Percentiles rank a stretch among this genome's conserved stretches.
Conservation (phyloP, 1,139 yeast species). For the Taiozyma sp. region DNA sequence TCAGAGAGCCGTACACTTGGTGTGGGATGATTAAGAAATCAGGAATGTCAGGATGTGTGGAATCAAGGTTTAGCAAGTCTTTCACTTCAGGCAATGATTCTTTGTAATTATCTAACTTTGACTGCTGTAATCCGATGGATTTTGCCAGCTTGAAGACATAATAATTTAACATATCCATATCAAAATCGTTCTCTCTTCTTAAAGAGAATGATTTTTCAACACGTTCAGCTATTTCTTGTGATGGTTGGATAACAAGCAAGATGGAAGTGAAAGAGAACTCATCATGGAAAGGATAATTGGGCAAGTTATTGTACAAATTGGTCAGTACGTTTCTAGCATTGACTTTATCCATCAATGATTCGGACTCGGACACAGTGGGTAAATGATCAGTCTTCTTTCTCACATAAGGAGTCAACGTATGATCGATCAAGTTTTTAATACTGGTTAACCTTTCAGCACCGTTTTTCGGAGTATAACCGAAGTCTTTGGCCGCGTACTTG, state of each 20-base stretch:
- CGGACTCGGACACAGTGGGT: background rate
- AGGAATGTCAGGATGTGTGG: conserved; percentile 5
- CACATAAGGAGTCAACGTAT: background rate
- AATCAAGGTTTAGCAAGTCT: background rate
- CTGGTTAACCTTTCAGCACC: background rate
- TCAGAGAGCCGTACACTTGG: conserved; percentile 35
- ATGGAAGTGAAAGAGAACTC: conserved; percentile 7
- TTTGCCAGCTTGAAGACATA: conserved; percentile 6
- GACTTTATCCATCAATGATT: background rate
- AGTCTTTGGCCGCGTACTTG: background rate
- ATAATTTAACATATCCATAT: conserved; percentile 30
- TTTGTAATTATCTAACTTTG: background rate
- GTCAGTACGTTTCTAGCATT: conserved; percentile 11
- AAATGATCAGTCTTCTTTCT: background rate
- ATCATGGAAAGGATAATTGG: conserved; percentile 5
- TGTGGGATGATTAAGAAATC: conserved; percentile 32
- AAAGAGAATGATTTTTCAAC: conserved; percentile 4
- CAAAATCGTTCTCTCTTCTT: conserved; percentile 28
- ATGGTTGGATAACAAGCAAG: conserved; percentile 12
- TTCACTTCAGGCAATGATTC: background rate
- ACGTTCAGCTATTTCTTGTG: conserved; percentile 2
- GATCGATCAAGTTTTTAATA: background rate
- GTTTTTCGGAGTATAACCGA: background rate
- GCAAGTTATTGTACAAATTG: conserved; percentile 10
- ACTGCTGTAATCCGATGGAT: conserved; percentile 6